Conservation (phyloP, 1,284 basidiomycete genomes). For the Leccinum angustisporum region DNA sequence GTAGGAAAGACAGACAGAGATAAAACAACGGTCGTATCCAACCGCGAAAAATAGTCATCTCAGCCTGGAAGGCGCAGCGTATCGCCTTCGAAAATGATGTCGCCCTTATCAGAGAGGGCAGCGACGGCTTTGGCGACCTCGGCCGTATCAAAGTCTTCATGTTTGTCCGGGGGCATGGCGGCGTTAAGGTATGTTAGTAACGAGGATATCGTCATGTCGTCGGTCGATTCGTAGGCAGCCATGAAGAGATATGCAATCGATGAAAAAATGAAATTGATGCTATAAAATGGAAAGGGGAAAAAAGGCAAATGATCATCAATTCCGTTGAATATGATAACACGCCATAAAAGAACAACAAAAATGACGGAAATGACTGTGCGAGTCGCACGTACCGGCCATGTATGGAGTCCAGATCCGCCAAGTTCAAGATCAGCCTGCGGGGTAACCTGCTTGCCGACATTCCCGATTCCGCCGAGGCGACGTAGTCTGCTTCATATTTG, state of each 20-base stretch:
- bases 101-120: conserved; percentile 51
- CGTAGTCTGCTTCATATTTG: conserved; percentile 26
- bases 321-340: neutral
- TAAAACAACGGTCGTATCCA: neutral
- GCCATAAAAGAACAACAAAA: conserved; percentile 2
- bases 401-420: conserved; percentile 57
- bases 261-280: conserved; percentile 56
- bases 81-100: conserved; percentile 59
- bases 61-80: conserved; percentile 43
- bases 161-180: conserved; percentile 70
- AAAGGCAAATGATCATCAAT: conserved; percentile 11
- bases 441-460: conserved; percentile 20
- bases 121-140: conserved; percentile 64
- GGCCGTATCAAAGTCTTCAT: conserved; percentile 74
- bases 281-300: conserved; percentile 23
- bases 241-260: conserved; percentile 62
- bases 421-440: conserved; percentile 39
- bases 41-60: neutral
- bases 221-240: conserved; percentile 60
- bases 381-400: conserved; percentile 51
- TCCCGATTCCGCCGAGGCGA: conserved; percentile 17
- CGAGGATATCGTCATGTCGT: conserved; percentile 66
- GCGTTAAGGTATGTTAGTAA: conserved; percentile 70
- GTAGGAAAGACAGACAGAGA: neutral
- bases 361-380: conserved; percentile 1